phyloP scores from a whole-genome alignment of 208 protist genomes.

The Leishmania aethiopica region DNA sequence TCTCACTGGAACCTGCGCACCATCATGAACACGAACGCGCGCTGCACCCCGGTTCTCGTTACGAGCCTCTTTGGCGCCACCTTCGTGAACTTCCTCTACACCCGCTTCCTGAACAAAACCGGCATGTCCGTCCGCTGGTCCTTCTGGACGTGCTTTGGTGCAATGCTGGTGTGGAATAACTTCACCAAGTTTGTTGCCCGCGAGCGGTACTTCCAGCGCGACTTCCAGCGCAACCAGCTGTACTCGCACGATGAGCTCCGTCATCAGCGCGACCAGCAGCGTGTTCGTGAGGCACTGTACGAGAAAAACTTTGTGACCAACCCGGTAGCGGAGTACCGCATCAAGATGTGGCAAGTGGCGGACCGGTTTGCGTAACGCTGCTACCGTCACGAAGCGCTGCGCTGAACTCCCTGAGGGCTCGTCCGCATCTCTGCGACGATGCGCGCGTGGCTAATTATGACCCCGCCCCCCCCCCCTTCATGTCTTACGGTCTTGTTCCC shows the following conservation, averaged over 20 bases:
- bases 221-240: conserved; percentile 89
- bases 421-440: background rate
- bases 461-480: background rate
- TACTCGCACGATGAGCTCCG: conserved; percentile 86
- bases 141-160: conserved; percentile 74
- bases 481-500: background rate
- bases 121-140: conserved; percentile 79
- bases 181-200: conserved; percentile 83
- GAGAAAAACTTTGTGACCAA: conserved; percentile 88
- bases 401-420: background rate
- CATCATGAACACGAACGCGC: conserved; percentile 66
- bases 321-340: conserved; percentile 82
- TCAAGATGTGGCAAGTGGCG: conserved; percentile 90
- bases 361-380: conserved; percentile 74
- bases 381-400: background rate
- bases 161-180: conserved; percentile 83
- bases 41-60: conserved; percentile 77
- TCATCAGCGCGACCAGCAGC: conserved; percentile 82
- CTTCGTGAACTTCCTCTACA: conserved; percentile 83
- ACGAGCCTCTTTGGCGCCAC: conserved; percentile 73
- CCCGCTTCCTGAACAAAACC: conserved; percentile 70
- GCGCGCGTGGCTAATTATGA: background rate
- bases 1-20: conserved; percentile 74
- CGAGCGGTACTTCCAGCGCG: conserved; percentile 86
- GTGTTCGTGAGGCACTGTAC: conserved; percentile 86